These are phyloP conservation scores for Cadophora malorum DNA, from an alignment of 2,329 filamentous ascomycete genomes.

Conservation along the genomic window DNA sequence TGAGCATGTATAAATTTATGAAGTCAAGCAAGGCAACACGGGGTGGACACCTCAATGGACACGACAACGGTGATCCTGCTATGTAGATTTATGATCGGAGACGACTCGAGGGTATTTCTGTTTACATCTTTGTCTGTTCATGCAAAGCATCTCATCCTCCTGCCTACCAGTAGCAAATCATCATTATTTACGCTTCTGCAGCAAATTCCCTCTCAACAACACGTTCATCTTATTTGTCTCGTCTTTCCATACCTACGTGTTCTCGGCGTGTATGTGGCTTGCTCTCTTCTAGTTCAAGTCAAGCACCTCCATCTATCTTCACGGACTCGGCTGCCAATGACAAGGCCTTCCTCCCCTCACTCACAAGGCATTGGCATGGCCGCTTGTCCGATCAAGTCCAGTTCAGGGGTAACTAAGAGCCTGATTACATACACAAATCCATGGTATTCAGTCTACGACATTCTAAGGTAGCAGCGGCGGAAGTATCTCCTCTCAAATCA, in stretches of 20 bases:
- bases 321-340: slow-evolving; percentile 15
- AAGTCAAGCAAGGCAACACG: slow-evolving; percentile 8
- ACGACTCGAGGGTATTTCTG: background rate
- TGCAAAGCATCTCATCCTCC: background rate
- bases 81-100: background rate
- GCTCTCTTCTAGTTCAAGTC: background rate
- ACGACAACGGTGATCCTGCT: slow-evolving; percentile 11
- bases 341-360: background rate
- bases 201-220: background rate
- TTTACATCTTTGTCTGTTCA: background rate
- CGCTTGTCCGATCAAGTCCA: slow-evolving; percentile 2
- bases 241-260: background rate
- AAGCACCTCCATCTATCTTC: background rate
- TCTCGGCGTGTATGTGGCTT: slow-evolving; percentile 3
- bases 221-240: slow-evolving; percentile 11
- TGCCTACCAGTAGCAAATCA: background rate
- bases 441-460: background rate
- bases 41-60: background rate
- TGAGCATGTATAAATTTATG: slow-evolving; percentile 16
- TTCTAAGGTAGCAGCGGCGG: background rate
- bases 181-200: background rate
- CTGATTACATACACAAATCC: slow-evolving; percentile 12
- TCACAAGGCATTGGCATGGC: background rate
- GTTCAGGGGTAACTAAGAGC: background rate
- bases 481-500: background rate